A percentile compares a stretch with the other conserved stretches of the same genome.
phyloP scores from a whole-genome alignment of 371 early-diverging fungal species.

The Mortierella sp. region DNA sequence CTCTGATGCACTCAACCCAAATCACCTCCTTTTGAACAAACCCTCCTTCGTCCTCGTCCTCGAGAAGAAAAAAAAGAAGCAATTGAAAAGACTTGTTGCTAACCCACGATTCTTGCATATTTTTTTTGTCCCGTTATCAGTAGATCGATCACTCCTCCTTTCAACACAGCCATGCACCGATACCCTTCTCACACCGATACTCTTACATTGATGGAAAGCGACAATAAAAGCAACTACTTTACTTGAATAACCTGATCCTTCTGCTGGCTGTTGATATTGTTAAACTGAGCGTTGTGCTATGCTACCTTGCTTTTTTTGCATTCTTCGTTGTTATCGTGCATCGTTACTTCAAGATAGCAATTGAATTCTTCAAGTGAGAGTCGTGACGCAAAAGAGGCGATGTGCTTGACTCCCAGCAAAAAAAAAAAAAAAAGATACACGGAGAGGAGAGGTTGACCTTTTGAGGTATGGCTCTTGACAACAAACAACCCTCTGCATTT shows the following conservation, averaged over 20 bases:
- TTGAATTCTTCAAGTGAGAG: background rate
- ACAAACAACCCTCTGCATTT: too few relatives aligned
- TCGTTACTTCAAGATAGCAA: background rate
- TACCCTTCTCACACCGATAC: background rate
- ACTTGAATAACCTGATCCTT: background rate
- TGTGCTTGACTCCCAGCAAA: too few relatives aligned
- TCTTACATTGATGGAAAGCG: background rate
- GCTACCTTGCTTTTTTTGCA: background rate
- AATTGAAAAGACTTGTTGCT: background rate
- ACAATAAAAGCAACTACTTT: background rate
- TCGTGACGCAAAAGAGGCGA: too few relatives aligned
- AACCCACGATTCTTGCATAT: background rate
- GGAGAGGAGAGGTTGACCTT: too few relatives aligned
- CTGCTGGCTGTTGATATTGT: background rate
- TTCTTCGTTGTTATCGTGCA: background rate
- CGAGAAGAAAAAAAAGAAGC: background rate
- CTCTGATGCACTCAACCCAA: slow-evolving; percentile 34
- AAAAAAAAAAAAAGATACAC: too few relatives aligned
- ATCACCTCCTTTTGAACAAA: background rate
- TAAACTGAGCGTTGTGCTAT: background rate
- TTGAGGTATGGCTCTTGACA: too few relatives aligned
- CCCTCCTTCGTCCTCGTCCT: background rate
- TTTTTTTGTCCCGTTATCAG: background rate
- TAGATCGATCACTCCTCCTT: background rate
- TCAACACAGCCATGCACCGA: background rate